Evolutionary conservation across 495 filamentous ascomycete genomes (phyloP).

Genomic region (Daldinia caldariorum): DNA sequence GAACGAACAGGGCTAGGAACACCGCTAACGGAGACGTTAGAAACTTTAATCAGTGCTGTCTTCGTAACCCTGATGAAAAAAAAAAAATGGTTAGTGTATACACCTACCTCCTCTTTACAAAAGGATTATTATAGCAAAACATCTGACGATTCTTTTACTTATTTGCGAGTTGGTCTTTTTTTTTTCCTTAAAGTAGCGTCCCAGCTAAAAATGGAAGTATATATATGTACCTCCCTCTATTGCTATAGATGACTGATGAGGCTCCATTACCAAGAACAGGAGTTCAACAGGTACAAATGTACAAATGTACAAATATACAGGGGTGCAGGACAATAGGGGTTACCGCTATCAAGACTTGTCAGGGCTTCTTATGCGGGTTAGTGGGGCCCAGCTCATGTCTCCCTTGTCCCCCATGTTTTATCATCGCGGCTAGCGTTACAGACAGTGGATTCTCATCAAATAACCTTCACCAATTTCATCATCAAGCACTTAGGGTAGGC

Average conservation of each 20-base stretch:
- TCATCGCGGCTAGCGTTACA: conserved; percentile 42
- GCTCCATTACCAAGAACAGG: conserved; percentile 35
- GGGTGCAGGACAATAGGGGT: conserved; percentile 32
- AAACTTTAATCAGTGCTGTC: conserved; percentile 30
- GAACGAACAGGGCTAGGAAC: conserved; percentile 9
- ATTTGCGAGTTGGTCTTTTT: too few relatives aligned
- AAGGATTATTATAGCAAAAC: too few relatives aligned
- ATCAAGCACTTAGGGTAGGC: conserved; percentile 20
- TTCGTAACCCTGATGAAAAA: conserved; percentile 33
- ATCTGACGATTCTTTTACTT: too few relatives aligned
- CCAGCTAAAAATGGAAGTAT: not conserved
- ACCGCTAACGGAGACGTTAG: conserved; percentile 25
- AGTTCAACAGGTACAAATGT: too few relatives aligned
- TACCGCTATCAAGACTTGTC: conserved; percentile 14
- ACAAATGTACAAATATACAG: conserved; percentile 18
- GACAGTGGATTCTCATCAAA: conserved; percentile 38
- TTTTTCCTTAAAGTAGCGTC: not conserved
- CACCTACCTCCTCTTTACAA: not conserved
- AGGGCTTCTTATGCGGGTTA: conserved; percentile 27
- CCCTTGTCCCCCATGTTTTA: conserved; percentile 41
- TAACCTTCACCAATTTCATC: conserved; percentile 33
- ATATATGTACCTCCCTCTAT: not conserved
- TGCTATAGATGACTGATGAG: conserved; percentile 25
- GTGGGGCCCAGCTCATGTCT: conserved; percentile 20
- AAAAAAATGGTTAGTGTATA: conserved; percentile 10